Evolutionary conservation across 2,329 filamentous ascomycete genomes (phyloP).

Genomic region (Fusarium camptoceras): DNA sequence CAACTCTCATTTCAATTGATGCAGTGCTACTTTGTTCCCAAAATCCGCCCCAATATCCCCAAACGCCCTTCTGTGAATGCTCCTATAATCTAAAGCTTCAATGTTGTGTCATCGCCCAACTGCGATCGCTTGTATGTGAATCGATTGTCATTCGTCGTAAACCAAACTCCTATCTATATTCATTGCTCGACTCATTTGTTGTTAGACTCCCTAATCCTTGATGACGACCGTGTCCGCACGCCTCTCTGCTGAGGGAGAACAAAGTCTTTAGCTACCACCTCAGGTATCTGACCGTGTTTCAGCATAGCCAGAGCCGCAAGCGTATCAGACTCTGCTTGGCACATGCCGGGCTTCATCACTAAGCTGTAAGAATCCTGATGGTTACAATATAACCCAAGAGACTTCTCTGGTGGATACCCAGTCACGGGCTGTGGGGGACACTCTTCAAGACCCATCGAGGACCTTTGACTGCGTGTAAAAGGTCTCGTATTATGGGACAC

Average conservation of each 20-base stretch:
- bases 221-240: constrained; percentile 30
- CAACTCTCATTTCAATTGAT: constrained; percentile 19
- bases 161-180: constrained; percentile 18
- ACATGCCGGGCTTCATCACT: constrained; percentile 28
- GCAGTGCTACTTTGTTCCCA: constrained; percentile 16
- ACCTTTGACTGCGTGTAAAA: constrained; percentile 32
- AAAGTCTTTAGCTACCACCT: constrained; percentile 11
- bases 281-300: constrained; percentile 30
- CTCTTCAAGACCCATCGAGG: constrained; percentile 4
- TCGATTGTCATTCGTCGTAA: constrained; percentile 23
- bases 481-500: constrained; percentile 50
- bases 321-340: constrained; percentile 41
- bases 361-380: constrained; percentile 17
- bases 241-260: constrained; percentile 17
- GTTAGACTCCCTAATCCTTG: constrained; percentile 16
- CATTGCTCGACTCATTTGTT: constrained; percentile 20
- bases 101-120: constrained; percentile 6
- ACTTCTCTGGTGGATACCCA: constrained; percentile 36
- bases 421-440: constrained; percentile 44
- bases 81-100: constrained; percentile 4
- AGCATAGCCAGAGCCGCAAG: constrained; percentile 42
- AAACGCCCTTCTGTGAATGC: constrained; percentile 43
- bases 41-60: constrained; percentile 4
- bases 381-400: constrained; percentile 23
- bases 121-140: constrained; percentile 18